These are phyloP conservation scores for Hibiscus trionum DNA, from an alignment of 345 rosid species.

Conservation along the genomic window DNA sequence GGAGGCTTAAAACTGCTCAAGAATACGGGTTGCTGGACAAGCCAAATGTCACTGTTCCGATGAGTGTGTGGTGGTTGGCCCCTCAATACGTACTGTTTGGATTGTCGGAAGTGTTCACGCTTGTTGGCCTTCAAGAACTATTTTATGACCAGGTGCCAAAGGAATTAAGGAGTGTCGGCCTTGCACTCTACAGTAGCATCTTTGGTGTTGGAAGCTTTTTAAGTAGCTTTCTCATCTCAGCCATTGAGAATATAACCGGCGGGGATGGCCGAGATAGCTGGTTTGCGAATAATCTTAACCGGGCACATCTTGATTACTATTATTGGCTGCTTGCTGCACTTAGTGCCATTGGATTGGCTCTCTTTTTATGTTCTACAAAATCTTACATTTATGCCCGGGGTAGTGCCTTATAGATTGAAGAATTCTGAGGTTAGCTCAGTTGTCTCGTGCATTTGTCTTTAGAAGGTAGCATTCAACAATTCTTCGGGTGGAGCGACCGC, in stretches of 20 bases:
- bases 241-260: constrained; percentile 16
- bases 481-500: not conserved
- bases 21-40: constrained; percentile 13
- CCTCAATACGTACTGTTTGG: constrained; percentile 26
- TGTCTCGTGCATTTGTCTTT: not conserved
- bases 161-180: constrained; percentile 27
- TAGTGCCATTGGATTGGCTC: not conserved
- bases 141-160: constrained; percentile 29
- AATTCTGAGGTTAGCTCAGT: not conserved
- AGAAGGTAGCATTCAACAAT: not conserved
- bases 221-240: constrained; percentile 27
- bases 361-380: not conserved
- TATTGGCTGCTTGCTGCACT: constrained; percentile 23
- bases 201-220: constrained; percentile 28
- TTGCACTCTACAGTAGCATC: constrained; percentile 23
- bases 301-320: constrained; percentile 26
- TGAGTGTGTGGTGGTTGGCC: constrained; percentile 26
- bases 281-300: constrained; percentile 22
- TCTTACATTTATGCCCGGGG: not conserved
- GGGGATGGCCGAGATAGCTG: constrained; percentile 17
- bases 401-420: not conserved
- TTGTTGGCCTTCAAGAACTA: constrained; percentile 32
- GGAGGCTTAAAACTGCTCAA: constrained; percentile 23
- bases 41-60: constrained; percentile 14
- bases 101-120: constrained; percentile 19